Evolutionary conservation across 192 early-diverging fungal genomes (phyloP).

Genomic region (Gigaspora rosea): DNA sequence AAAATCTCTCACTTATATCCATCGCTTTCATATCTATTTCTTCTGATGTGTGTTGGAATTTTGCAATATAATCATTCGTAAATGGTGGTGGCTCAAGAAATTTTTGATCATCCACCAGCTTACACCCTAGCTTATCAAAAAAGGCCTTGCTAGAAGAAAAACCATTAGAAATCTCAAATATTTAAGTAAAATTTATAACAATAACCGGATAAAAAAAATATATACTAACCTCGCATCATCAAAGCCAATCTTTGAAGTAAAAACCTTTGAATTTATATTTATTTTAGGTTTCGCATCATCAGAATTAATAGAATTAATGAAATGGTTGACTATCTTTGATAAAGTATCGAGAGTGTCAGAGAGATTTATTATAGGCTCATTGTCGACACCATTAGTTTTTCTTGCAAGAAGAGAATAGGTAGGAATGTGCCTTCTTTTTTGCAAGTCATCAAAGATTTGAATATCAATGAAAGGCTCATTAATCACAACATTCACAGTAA

Average conservation of each 20-base stretch:
- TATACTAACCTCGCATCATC: constrained; percentile 28
- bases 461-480: too few species aligned
- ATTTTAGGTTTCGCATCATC: neutral
- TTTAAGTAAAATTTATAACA: neutral
- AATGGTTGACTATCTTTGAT: neutral
- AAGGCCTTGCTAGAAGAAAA: constrained; percentile 26
- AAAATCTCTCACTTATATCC: neutral
- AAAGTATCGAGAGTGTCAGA: neutral
- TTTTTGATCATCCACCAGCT: neutral
- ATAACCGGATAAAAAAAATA: neutral
- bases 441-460: too few species aligned
- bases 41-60: neutral
- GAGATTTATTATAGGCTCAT: neutral
- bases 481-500: too few species aligned
- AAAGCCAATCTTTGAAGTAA: constrained; percentile 5
- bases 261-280: neutral
- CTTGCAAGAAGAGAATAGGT: too few species aligned
- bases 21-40: neutral
- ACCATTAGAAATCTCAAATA: neutral
- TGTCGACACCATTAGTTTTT: too few species aligned
- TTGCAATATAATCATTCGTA: neutral
- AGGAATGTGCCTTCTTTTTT: too few species aligned
- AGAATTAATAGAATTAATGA: too few species aligned
- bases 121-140: constrained; percentile 4
- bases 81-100: neutral